Evolutionary conservation across 177 flowering plant species (phyloP).

Genomic region (Vitis hybrid): DNA sequence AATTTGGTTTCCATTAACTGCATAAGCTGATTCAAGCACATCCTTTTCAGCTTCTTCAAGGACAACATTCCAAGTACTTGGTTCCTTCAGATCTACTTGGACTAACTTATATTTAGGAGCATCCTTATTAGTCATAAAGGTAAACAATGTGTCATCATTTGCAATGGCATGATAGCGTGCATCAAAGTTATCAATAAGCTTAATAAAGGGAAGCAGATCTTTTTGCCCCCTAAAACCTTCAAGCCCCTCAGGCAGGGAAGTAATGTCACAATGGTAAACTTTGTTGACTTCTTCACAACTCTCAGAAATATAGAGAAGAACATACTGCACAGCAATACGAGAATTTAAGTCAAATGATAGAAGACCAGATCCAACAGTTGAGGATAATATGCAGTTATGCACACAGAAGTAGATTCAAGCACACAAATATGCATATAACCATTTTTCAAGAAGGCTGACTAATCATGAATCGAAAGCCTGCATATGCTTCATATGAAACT

Average conservation of each 20-base stretch:
- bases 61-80: slow-evolving; percentile 71
- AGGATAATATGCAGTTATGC: no score
- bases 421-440: no score
- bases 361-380: no score
- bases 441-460: no score
- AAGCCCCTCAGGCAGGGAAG: slow-evolving; percentile 66
- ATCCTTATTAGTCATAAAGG: slow-evolving; percentile 83
- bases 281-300: slow-evolving; percentile 89
- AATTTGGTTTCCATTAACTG: slow-evolving; percentile 74
- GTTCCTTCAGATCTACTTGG: slow-evolving; percentile 77
- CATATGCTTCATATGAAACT: no score
- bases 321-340: slow-evolving; percentile 54
- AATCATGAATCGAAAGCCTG: no score
- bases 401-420: no score
- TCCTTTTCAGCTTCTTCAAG: slow-evolving; percentile 72
- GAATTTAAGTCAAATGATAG: not conserved
- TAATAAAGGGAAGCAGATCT: slow-evolving; percentile 73
- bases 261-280: slow-evolving; percentile 80
- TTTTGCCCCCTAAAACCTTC: slow-evolving; percentile 49
- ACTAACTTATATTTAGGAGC: slow-evolving; percentile 92
- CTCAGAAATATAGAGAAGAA: slow-evolving; percentile 59
- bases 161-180: slow-evolving; percentile 70
- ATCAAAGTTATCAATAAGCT: slow-evolving; percentile 82
- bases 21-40: slow-evolving; percentile 81
- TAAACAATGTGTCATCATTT: slow-evolving; percentile 82